Conservation (phyloP, 192 early-diverging fungal species). For the Coemansia erecta region DNA sequence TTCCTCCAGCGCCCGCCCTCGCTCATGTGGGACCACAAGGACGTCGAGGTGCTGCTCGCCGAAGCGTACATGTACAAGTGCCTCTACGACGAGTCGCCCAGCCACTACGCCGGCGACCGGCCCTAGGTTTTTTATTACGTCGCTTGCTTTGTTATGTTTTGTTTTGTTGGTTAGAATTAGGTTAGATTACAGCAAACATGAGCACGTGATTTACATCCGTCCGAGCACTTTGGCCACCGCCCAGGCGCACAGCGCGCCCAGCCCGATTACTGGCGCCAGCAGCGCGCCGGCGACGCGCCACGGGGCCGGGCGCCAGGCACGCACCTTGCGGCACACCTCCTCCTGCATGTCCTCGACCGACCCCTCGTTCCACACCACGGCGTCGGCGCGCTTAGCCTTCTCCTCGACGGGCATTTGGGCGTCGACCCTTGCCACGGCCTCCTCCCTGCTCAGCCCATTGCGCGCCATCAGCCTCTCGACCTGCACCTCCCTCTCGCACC, state of each 20-base stretch:
- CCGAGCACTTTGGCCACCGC: slow-evolving; percentile 16
- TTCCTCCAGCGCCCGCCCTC: slow-evolving; percentile 91
- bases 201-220: not conserved
- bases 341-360: slow-evolving; percentile 49
- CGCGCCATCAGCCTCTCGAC: slow-evolving; percentile 69
- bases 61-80: slow-evolving; percentile 98
- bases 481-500: slow-evolving; percentile 72
- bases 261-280: slow-evolving; percentile 30
- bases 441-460: slow-evolving; percentile 58
- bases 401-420: slow-evolving; percentile 82
- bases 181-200: not conserved
- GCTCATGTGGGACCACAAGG: slow-evolving; percentile 79
- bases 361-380: slow-evolving; percentile 84
- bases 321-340: slow-evolving; percentile 18
- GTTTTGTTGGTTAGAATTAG: too few relatives aligned
- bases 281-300: slow-evolving; percentile 23
- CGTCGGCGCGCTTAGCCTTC: slow-evolving; percentile 73
- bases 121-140: not conserved
- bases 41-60: slow-evolving; percentile 90
- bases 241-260: slow-evolving; percentile 28
- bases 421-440: slow-evolving; percentile 69
- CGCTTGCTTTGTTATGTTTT: too few relatives aligned
- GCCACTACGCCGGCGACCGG: slow-evolving; percentile 56
- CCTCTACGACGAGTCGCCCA: slow-evolving; percentile 89
- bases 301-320: slow-evolving; percentile 28